Evolutionary conservation across 1,139 yeast genomes (phyloP).

Genomic region (Kodamaea sp.): DNA sequence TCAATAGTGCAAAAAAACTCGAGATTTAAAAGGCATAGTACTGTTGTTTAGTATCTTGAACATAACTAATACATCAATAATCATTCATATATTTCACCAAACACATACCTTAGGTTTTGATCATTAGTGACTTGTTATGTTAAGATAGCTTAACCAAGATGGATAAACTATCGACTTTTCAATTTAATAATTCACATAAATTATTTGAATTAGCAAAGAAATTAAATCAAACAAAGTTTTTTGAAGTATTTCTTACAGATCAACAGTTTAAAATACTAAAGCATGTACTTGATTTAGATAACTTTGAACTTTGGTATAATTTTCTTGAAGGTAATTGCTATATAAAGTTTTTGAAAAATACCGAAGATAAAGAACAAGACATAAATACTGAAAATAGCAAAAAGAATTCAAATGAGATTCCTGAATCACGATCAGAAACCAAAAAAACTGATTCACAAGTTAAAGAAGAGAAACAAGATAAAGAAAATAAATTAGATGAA

Average conservation of each 20-base stretch:
- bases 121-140: too few species aligned
- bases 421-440: neutral
- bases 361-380: neutral
- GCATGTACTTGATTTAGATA: slow-evolving; percentile 31
- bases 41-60: too few species aligned
- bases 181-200: slow-evolving; percentile 34
- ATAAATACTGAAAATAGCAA: slow-evolving; percentile 2
- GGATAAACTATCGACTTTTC: slow-evolving; percentile 45
- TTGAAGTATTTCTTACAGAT: slow-evolving; percentile 59
- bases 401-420: neutral
- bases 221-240: slow-evolving; percentile 45
- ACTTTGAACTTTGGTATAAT: slow-evolving; percentile 46
- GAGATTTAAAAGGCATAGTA: too few species aligned
- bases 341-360: slow-evolving; percentile 27
- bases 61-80: too few species aligned
- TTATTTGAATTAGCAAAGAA: slow-evolving; percentile 48
- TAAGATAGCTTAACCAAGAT: slow-evolving; percentile 14
- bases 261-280: slow-evolving; percentile 56
- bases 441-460: slow-evolving; percentile 2
- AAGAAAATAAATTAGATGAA: neutral
- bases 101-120: too few species aligned
- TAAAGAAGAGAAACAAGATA: slow-evolving; percentile 10
- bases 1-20: too few species aligned
- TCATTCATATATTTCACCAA: too few species aligned
- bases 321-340: slow-evolving; percentile 52